Conservation (phyloP, 208 protist genomes). For the Wallacemonas sp. region DNA sequence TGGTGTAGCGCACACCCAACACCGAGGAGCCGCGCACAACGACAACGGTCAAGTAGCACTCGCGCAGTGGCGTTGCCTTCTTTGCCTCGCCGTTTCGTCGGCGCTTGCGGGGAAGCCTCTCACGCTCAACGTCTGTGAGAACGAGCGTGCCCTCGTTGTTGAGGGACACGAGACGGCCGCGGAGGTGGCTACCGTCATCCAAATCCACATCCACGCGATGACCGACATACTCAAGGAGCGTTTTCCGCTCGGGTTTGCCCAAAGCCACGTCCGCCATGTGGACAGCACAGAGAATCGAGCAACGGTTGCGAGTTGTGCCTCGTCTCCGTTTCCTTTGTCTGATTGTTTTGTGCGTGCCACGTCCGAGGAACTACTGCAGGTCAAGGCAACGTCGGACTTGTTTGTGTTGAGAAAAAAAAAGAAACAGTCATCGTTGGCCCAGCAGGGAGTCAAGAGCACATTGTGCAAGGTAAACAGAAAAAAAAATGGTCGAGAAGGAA, state of each 20-base stretch:
- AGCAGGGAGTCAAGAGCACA: no score
- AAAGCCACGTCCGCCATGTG: not conserved
- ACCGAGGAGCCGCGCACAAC: constrained; percentile 80
- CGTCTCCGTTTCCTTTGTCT: not conserved
- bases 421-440: no score
- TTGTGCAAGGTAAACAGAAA: no score
- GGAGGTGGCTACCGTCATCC: constrained; percentile 70
- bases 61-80: constrained; percentile 28
- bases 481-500: no score
- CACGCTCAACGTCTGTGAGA: constrained; percentile 74
- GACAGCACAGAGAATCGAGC: no score
- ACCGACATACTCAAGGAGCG: constrained; percentile 57
- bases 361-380: no score
- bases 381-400: no score
- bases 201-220: constrained; percentile 67
- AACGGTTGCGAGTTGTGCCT: no score
- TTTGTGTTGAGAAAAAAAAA: no score
- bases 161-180: constrained; percentile 74
- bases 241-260: constrained; percentile 38
- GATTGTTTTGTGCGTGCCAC: no score
- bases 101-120: constrained; percentile 47
- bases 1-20: constrained; percentile 57
- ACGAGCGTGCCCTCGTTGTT: constrained; percentile 72
- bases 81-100: constrained; percentile 23
- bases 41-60: constrained; percentile 71